Evolutionary conservation across 2,329 filamentous ascomycete species (phyloP).

Genomic region (Dendryphion nanum): DNA sequence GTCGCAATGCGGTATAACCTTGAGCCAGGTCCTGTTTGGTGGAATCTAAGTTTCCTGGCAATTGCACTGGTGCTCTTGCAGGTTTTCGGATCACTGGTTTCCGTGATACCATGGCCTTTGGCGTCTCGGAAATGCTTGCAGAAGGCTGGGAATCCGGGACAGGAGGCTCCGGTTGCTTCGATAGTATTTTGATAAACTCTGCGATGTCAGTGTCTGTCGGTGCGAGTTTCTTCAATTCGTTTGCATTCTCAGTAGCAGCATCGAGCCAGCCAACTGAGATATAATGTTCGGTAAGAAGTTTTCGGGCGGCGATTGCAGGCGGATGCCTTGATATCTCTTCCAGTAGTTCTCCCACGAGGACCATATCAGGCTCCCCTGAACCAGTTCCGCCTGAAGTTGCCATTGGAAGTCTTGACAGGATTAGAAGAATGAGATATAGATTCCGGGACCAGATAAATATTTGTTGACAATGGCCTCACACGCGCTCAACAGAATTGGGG

Average conservation of each 20-base stretch:
- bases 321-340: conserved; percentile 30
- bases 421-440: too few relatives aligned
- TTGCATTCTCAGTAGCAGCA: conserved; percentile 29
- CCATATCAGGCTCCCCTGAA: conserved; percentile 30
- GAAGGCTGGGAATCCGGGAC: conserved; percentile 2
- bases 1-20: conserved; percentile 23
- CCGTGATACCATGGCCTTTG: not conserved
- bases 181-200: conserved; percentile 16
- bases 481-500: too few relatives aligned
- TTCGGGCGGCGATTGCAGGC: conserved; percentile 26
- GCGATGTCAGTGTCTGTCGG: conserved; percentile 25
- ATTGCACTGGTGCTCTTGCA: conserved; percentile 3
- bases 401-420: too few relatives aligned
- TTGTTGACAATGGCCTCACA: too few relatives aligned
- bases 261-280: conserved; percentile 33
- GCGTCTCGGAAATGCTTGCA: not conserved
- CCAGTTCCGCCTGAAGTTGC: conserved; percentile 10
- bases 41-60: conserved; percentile 18
- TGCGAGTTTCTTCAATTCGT: conserved; percentile 20
- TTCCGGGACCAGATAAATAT: too few relatives aligned
- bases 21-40: conserved; percentile 21
- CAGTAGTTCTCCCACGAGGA: conserved; percentile 28
- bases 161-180: conserved; percentile 23
- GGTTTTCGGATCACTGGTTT: conserved; percentile 4
- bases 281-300: conserved; percentile 33